A percentile compares a stretch with the other conserved stretches of the same genome.
Evolutionary conservation across 169 alveolate species (phyloP).

Genomic region (Amoebophrya sp.): DNA sequence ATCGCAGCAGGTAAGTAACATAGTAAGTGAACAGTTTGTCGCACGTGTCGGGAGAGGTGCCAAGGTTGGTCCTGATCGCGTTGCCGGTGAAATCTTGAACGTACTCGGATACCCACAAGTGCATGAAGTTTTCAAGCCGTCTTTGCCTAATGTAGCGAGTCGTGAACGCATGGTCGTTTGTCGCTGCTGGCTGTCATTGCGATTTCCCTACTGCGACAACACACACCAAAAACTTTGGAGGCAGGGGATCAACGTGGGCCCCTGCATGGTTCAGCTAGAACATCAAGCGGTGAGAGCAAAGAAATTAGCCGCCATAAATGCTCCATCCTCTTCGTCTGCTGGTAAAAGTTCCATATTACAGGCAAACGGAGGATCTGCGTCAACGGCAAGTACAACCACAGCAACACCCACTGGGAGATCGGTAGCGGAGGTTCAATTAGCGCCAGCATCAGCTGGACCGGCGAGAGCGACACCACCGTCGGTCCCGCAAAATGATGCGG

Average conservation of each 20-base stretch:
- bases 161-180: slow-evolving; percentile 4
- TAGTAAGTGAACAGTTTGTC: too few relatives aligned
- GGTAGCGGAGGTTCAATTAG: too few relatives aligned
- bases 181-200: background rate
- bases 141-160: background rate
- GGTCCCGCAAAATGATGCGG: too few relatives aligned
- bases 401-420: too few relatives aligned
- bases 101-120: background rate
- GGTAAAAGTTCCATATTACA: background rate
- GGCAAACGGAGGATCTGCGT: too few relatives aligned
- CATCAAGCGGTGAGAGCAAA: background rate
- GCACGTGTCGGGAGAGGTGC: too few relatives aligned
- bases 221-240: slow-evolving; percentile 63
- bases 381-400: too few relatives aligned
- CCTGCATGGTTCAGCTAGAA: background rate
- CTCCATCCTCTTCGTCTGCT: background rate
- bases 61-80: background rate
- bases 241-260: slow-evolving; percentile 63
- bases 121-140: background rate
- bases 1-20: too few relatives aligned
- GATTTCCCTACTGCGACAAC: slow-evolving; percentile 70
- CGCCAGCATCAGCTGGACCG: too few relatives aligned
- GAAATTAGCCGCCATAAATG: background rate
- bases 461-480: too few relatives aligned
- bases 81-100: background rate